Percentiles rank a stretch among this genome's conserved stretches.
phyloP scores from a whole-genome alignment of 2,329 filamentous ascomycete genomes.

The Diaporthe sp. region DNA sequence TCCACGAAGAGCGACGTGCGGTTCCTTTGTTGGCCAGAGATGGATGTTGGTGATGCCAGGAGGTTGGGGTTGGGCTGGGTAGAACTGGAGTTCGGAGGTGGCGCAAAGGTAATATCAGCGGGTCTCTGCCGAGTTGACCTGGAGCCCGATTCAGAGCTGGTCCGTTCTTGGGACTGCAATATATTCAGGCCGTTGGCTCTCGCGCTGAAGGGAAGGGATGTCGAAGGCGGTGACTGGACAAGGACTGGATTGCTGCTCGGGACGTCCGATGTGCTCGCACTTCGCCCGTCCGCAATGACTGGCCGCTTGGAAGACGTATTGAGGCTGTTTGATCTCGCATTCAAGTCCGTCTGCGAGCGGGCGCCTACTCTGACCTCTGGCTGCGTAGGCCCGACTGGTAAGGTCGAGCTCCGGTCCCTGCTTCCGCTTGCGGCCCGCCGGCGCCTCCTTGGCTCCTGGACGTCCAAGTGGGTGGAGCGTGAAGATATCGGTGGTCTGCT shows the following conservation, averaged over 20 bases:
- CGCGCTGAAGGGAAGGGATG: constrained; percentile 53
- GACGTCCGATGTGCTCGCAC: constrained; percentile 44
- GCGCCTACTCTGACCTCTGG: constrained; percentile 63
- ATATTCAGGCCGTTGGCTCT: constrained; percentile 43
- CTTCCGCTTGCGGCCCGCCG: constrained; percentile 66
- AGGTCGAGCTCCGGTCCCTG: constrained; percentile 63
- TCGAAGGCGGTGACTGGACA: constrained; percentile 43
- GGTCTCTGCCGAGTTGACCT: constrained; percentile 40
- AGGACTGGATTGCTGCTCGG: constrained; percentile 35
- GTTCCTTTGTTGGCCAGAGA: constrained; percentile 54
- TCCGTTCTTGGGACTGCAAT: constrained; percentile 40
- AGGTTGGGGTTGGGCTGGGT: constrained; percentile 5
- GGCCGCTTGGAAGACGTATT: constrained; percentile 55
- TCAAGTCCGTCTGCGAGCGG: constrained; percentile 76
- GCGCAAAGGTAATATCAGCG: constrained; percentile 43
- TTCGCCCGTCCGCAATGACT: constrained; percentile 57
- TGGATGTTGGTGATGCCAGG: constrained; percentile 33
- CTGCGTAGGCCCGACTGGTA: constrained; percentile 57
- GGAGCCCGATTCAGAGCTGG: constrained; percentile 15
- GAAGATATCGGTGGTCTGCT: constrained; percentile 64
- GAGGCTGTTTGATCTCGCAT: constrained; percentile 55
- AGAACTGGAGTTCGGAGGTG: constrained; percentile 36
- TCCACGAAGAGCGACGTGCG: constrained; percentile 71
- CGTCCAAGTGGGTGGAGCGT: constrained; percentile 62
- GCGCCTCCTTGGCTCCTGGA: constrained; percentile 59